Evolutionary conservation across 2,329 filamentous ascomycete species (phyloP).

Genomic region (Alternaria gansuensis): DNA sequence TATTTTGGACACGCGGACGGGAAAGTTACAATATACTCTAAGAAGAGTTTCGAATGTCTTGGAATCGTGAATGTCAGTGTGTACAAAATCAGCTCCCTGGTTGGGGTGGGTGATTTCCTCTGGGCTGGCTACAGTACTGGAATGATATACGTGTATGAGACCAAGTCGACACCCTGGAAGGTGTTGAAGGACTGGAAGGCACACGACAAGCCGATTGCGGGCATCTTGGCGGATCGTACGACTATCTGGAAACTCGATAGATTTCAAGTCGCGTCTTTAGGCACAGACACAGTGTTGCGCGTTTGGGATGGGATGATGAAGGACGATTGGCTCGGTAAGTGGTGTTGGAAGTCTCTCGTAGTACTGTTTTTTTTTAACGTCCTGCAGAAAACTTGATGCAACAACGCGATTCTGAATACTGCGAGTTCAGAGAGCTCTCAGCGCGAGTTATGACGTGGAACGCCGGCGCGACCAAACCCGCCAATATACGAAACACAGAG

Average conservation of each 20-base stretch:
- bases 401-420: slow-evolving; percentile 80
- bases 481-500: slow-evolving; percentile 74
- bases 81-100: slow-evolving; percentile 92
- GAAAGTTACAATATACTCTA: slow-evolving; percentile 92
- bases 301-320: slow-evolving; percentile 93
- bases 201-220: slow-evolving; percentile 82
- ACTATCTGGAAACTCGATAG: slow-evolving; percentile 87
- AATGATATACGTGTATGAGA: slow-evolving; percentile 92
- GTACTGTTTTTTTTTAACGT: slow-evolving; percentile 40
- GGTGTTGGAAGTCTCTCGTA: not conserved
- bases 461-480: slow-evolving; percentile 92
- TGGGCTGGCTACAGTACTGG: slow-evolving; percentile 97
- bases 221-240: slow-evolving; percentile 78
- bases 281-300: slow-evolving; percentile 83
- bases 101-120: slow-evolving; percentile 79
- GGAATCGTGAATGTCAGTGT: slow-evolving; percentile 84
- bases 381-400: slow-evolving; percentile 81
- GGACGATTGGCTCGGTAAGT: slow-evolving; percentile 85
- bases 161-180: slow-evolving; percentile 80
- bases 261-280: slow-evolving; percentile 84
- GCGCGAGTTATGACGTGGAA: slow-evolving; percentile 94
- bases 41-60: slow-evolving; percentile 77
- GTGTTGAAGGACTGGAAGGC: slow-evolving; percentile 95
- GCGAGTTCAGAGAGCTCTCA: slow-evolving; percentile 82
- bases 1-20: slow-evolving; percentile 94